Base-by-base conservation (phyloP, 1,284 basidiomycete species). In the Cutaneotrichosporon dermatis region DNA sequence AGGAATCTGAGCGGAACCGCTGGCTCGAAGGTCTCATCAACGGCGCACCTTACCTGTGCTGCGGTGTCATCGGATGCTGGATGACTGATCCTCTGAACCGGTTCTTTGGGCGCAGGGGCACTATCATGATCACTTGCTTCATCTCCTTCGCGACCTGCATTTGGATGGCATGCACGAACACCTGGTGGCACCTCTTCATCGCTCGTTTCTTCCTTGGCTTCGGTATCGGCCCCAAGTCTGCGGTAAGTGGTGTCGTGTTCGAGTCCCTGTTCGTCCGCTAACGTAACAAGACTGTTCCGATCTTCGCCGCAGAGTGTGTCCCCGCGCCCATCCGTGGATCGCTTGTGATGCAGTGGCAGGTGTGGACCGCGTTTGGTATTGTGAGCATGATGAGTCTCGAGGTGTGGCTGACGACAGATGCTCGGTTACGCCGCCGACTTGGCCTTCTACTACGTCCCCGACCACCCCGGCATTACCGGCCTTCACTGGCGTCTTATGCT, bases 1-100 rank as follows among this genome's bases (percentile, higher is more conserved):
- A 41, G 6, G 37, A 13, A 6, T 83, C 84, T 73, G 56, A 34
- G 72, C 76, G 78, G 34, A 83, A 88, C 69, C 81, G 83, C 54
- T 89, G 87, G 87, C 62, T 90, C 3, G 79, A 86, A 13, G 88
- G 89, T 48, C 76, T 90, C 33, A 83, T 90, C 57, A 89, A 88
- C 69, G 83, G 84, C 33, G 87, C 86, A 0, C 89, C 89, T 9
- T 90, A 91, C 76, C 81, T 87, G 69, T 71, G 80, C 70, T 65
- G 62, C 39, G 67, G 63, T 1, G 60, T 68, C 7, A 43, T 77
- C 33, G 79, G 79, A 15, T 79, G 78, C 70, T 90, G 87, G 88
- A 73, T 89, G 51, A 87, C 87, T 0, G 85, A 86, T 54, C 88
- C 88, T 4, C 80, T 89, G 54, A 89, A 89, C 69, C 35, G 69